Evolutionary conservation across 1,284 basidiomycete genomes (phyloP), one percentile per base, ranked within the genome.

Genomic region (Boletus mariae): DNA sequence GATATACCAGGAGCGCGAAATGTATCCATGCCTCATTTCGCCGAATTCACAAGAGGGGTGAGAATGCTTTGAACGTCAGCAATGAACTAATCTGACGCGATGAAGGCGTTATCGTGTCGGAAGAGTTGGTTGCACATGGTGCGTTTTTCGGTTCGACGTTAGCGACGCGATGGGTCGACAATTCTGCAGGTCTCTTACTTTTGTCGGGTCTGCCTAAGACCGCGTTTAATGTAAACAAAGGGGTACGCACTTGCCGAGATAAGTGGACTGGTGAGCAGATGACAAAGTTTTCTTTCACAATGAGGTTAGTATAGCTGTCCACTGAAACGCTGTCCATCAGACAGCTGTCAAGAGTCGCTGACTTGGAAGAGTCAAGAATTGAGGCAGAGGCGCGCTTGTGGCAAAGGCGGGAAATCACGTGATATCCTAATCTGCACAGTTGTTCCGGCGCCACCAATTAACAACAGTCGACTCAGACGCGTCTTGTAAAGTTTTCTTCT

Each of bases 401-500:
- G 59, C 60, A 35, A 26, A 40, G n/a, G 29, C 29, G 35, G 3
- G 11, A 25, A 1, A 26, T 47, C 63, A 63, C 64, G 62, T 63
- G 64, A 56, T 28, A 4, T 15, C 10, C 32, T 42, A 49, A 48
- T 60, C 3, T 20, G 58, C 44, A 37, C 17, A 45, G 17, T 31
- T 31, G 40, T 57, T 59, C 47, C 15, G 32, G n/a, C 57, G 58
- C 60, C 60, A 63, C 61, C 51, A 66, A 63, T 63, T 59, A 51
- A 44, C 17, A 37, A 48, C 9, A 20, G 25, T 40, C 37, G 26
- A 20, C 20, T 20, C 20, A 20, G 41, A 64, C 65, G 65, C 65
- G 65, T 68, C 63, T 47, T 53, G 41, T 46, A 32, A 56, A 20
- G 45, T 66, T 69, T 69, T 58, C 45, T 37, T 45, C 26, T 51